phyloP scores from a whole-genome alignment of 768 basidiomycete species.

The Cystobasidium tubakii region DNA sequence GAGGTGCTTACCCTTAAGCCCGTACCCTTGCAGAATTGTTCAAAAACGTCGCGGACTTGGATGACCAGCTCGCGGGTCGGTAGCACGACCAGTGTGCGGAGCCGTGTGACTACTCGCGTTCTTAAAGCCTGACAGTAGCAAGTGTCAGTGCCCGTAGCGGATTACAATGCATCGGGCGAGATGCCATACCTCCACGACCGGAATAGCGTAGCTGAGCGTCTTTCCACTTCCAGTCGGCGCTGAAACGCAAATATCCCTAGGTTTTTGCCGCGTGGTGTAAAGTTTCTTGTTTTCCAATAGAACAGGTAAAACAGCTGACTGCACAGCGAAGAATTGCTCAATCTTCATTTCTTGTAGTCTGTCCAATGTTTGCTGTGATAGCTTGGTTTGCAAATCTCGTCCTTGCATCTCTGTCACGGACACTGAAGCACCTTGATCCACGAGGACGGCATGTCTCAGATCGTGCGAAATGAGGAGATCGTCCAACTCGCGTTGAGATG shows the following conservation, averaged over 20 bases:
- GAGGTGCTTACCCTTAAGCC: constrained; percentile 71
- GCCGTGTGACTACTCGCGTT: constrained; percentile 66
- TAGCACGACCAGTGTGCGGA: constrained; percentile 80
- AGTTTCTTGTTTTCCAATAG: constrained; percentile 56
- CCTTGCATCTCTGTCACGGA: constrained; percentile 14
- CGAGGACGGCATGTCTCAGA: constrained; percentile 47
- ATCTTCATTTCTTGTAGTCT: constrained; percentile 44
- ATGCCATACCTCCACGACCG: constrained; percentile 70
- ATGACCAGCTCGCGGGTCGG: constrained; percentile 88
- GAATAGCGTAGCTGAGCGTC: constrained; percentile 90
- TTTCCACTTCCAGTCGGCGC: constrained; percentile 98
- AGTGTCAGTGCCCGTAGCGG: constrained; percentile 1
- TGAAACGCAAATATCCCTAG: constrained; percentile 81
- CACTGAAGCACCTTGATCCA: constrained; percentile 45
- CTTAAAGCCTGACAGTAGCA: constrained; percentile 59
- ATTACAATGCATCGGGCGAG: neutral
- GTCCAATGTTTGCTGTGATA: constrained; percentile 78
- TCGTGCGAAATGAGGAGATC: constrained; percentile 48
- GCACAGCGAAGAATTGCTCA: constrained; percentile 55
- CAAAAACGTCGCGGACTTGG: constrained; percentile 89
- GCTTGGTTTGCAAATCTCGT: constrained; percentile 23
- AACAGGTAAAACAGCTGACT: constrained; percentile 78
- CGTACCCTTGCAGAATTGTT: constrained; percentile 72
- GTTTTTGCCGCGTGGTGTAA: constrained; percentile 52
- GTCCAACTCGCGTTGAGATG: constrained; percentile 46